Evolutionary conservation across 2,329 filamentous ascomycete species (phyloP).

Genomic region (Hymenoscyphus fraxineus): DNA sequence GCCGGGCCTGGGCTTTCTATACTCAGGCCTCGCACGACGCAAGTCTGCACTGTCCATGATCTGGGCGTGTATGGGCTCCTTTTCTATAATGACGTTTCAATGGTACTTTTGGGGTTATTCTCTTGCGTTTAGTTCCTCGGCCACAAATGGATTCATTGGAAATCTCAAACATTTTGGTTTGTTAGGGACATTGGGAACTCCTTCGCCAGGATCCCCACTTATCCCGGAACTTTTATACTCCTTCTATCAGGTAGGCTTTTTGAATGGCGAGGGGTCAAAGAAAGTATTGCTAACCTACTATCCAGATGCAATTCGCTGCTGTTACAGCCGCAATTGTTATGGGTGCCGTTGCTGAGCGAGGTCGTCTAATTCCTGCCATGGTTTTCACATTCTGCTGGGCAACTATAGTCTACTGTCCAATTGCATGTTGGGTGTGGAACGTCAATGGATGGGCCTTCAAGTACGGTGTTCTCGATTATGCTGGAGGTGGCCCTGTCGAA

Average conservation of each 20-base stretch:
- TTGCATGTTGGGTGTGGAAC: constrained; percentile 97
- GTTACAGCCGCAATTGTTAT: constrained; percentile 89
- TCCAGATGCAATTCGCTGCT: constrained; percentile 91
- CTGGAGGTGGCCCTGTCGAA: constrained; percentile 94
- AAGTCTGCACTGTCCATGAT: constrained; percentile 97
- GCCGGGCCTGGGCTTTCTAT: constrained; percentile 93
- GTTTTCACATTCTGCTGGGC: constrained; percentile 96
- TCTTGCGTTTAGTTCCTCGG: constrained; percentile 78
- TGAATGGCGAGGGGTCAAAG: neutral
- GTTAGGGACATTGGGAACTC: constrained; percentile 74
- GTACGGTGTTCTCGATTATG: constrained; percentile 93
- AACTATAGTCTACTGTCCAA: constrained; percentile 93
- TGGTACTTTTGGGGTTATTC: constrained; percentile 99
- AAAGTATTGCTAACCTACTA: neutral
- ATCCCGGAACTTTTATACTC: constrained; percentile 88
- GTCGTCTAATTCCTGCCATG: constrained; percentile 87
- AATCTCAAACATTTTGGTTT: constrained; percentile 86
- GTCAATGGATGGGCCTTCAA: constrained; percentile 87
- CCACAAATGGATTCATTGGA: constrained; percentile 87
- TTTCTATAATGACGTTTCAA: constrained; percentile 89
- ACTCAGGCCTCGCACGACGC: constrained; percentile 93
- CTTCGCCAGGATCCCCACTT: constrained; percentile 84
- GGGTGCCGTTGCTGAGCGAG: constrained; percentile 89
- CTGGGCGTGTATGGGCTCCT: constrained; percentile 94
- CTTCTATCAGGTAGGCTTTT: constrained; percentile 76